Evolutionary conservation across 257 asterid genomes (phyloP), one percentile per base, ranked within the genome.

Genomic region (Mentha longifolia): DNA sequence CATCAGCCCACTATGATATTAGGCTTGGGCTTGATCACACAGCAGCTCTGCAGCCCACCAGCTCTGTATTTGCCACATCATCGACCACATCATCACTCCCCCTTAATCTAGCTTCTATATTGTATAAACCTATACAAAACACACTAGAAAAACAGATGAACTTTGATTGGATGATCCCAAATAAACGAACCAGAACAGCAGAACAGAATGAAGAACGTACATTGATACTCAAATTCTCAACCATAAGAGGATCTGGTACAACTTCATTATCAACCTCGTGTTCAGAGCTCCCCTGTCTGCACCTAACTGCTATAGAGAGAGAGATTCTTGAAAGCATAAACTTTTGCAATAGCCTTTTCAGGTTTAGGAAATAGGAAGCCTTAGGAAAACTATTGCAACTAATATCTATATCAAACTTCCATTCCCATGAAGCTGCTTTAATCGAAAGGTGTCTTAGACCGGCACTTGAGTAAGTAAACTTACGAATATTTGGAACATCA

Each of bases 401-500:
- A 4, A 49, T n/a, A 20, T 35, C 20, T 6, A 68, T 10, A 9
- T 55, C 12, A 20, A 62, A 55, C 28, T 54, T 6, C 73, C 64
- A 55, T 41, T 19, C 28, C 10, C 6, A 20, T 19, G 65, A 37
- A 39, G 10, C 14, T 20, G 33, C 16, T 7, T 7, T 2, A 8
- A 67, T 35, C 13, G 14, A 52, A 5, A 67, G 52, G 22, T 16
- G 13, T 5, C 52, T 63, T 2, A 37, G 17, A 2, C 16, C 10
- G 0, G 7, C 6, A 9, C 16, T 56, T 0, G 65, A 39, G 16
- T 7, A 68, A 10, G 41, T 15, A 6, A 66, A 66, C 13, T 47
- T 16, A 0, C 6, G 60, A 16, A 66, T 31, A 66, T 31, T 66
- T 31, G 71, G 71, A 30, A 49, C 60, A 66, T 66, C n/a, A 16